Percentiles rank a stretch among this genome's conserved stretches.
Evolutionary conservation across 1,284 basidiomycete genomes (phyloP).

Genomic region (Wolfiporia cocos): DNA sequence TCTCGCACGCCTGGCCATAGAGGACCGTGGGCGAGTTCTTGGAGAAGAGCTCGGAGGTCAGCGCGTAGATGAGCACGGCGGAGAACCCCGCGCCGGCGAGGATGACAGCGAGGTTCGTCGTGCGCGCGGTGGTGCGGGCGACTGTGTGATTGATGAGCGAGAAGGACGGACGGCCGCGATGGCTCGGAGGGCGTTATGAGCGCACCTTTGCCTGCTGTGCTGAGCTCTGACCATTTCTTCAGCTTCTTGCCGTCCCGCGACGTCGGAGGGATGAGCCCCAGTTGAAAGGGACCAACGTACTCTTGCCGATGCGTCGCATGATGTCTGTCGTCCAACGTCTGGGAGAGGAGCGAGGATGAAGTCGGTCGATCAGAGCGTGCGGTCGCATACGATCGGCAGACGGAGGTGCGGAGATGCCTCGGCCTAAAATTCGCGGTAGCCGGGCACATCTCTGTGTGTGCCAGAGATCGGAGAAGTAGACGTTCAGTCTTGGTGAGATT

Average conservation of each 20-base stretch:
- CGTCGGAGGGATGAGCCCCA: constrained; percentile 61
- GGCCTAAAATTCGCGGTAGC: not conserved
- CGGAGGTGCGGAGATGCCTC: not conserved
- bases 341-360: constrained; percentile 53
- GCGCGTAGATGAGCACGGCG: constrained; percentile 76
- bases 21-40: constrained; percentile 90
- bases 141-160: constrained; percentile 38
- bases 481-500: too few relatives aligned
- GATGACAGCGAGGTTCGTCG: constrained; percentile 81
- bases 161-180: too few relatives aligned
- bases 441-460: not conserved
- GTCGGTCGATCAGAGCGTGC: constrained; percentile 35
- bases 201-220: constrained; percentile 77
- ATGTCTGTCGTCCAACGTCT: constrained; percentile 60
- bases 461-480: not conserved
- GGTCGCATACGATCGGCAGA: constrained; percentile 38
- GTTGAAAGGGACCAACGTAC: constrained; percentile 75
- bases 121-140: constrained; percentile 73
- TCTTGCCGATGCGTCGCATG: constrained; percentile 41
- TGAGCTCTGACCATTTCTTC: constrained; percentile 81
- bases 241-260: constrained; percentile 47
- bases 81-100: constrained; percentile 79
- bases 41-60: constrained; percentile 87
- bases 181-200: constrained; percentile 11
- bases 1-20: constrained; percentile 82